phyloP scores from a whole-genome alignment of 2,329 filamentous ascomycete genomes.

The Aspergillus japonicus region DNA sequence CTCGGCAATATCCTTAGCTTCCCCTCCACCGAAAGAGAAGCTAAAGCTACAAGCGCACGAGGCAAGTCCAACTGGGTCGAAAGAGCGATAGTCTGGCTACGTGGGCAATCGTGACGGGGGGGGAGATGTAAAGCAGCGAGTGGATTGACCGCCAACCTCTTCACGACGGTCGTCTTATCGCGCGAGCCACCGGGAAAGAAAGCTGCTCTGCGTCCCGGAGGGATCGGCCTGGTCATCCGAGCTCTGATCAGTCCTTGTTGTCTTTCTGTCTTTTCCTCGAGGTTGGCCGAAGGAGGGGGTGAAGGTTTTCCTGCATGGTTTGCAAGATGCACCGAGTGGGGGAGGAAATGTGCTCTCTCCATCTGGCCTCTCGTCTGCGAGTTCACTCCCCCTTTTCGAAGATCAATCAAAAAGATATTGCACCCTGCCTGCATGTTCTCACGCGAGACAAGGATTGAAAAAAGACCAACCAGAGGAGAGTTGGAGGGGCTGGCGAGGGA shows the following conservation, averaged over 20 bases:
- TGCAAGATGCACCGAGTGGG: not conserved
- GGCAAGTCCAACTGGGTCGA: constrained; percentile 22
- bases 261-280: not conserved
- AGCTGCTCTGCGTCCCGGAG: not conserved
- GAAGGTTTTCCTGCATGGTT: not conserved
- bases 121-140: constrained; percentile 11
- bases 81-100: constrained; percentile 28
- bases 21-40: constrained; percentile 10
- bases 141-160: constrained; percentile 20
- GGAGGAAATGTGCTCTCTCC: not conserved
- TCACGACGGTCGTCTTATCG: constrained; percentile 11
- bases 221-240: not conserved
- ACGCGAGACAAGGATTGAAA: not conserved
- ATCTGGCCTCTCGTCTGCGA: not conserved
- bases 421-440: not conserved
- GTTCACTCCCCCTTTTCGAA: not conserved
- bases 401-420: not conserved
- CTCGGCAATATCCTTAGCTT: not conserved
- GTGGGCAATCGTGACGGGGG: constrained; percentile 34
- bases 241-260: not conserved
- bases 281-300: not conserved
- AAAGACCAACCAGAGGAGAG: constrained; percentile 5
- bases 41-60: constrained; percentile 19
- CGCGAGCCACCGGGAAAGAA: not conserved
- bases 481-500: constrained; percentile 6